phyloP scores from a whole-genome alignment of 169 alveolate species.

The Babesia sp. region DNA sequence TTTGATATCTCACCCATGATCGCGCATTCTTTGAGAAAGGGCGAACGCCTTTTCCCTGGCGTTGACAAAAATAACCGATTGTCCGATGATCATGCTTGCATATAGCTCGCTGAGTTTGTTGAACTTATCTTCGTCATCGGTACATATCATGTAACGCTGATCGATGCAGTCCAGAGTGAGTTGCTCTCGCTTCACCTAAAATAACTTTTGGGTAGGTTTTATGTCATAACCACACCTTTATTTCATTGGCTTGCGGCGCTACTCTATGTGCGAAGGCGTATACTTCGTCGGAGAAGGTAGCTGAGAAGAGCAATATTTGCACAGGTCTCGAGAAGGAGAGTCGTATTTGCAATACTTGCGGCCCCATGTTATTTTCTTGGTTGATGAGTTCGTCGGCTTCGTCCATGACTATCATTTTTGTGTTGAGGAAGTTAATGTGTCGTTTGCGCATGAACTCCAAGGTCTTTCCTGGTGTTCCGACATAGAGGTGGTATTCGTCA shows the following conservation, averaged over 20 bases:
- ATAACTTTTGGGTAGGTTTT: not conserved
- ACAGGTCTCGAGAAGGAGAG: slow-evolving; percentile 74
- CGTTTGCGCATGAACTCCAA: slow-evolving; percentile 91
- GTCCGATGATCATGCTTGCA: slow-evolving; percentile 93
- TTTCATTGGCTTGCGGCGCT: slow-evolving; percentile 83
- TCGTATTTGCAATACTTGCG: slow-evolving; percentile 86
- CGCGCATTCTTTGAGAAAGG: slow-evolving; percentile 88
- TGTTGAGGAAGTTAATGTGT: slow-evolving; percentile 65
- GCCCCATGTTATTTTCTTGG: slow-evolving; percentile 84
- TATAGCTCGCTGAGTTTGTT: slow-evolving; percentile 90
- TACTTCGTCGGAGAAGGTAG: slow-evolving; percentile 90
- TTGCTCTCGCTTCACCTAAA: slow-evolving; percentile 90
- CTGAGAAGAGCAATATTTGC: slow-evolving; percentile 88
- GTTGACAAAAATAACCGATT: slow-evolving; percentile 96
- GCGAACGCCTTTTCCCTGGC: slow-evolving; percentile 90
- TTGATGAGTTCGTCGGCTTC: slow-evolving; percentile 97
- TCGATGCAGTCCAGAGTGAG: slow-evolving; percentile 94
- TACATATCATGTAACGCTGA: slow-evolving; percentile 88
- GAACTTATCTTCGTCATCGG: slow-evolving; percentile 91
- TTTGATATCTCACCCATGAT: slow-evolving; percentile 68
- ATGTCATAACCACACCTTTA: slow-evolving; percentile 48
- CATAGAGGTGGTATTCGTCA: slow-evolving; percentile 87
- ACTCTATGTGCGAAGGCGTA: slow-evolving; percentile 83
- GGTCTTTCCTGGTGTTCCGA: slow-evolving; percentile 98
- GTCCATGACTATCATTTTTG: slow-evolving; percentile 88